Percentiles rank a stretch among this genome's conserved stretches.
Evolutionary conservation across 805 yeast genomes (phyloP).

Genomic region (Candida ulmi): DNA sequence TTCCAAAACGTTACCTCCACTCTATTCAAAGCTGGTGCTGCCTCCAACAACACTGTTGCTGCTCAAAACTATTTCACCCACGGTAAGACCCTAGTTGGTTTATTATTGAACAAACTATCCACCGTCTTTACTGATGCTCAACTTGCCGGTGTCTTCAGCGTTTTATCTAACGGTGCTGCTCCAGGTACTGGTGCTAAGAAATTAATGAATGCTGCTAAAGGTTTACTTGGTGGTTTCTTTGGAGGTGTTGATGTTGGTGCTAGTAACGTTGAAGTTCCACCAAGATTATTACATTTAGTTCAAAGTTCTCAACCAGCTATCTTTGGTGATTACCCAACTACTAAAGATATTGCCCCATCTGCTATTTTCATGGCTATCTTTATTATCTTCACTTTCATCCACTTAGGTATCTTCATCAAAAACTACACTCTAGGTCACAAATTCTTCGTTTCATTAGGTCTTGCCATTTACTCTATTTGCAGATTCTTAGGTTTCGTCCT

Average conservation of each 20-base stretch:
- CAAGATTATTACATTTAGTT: slow-evolving; percentile 13
- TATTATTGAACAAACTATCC: slow-evolving; percentile 14
- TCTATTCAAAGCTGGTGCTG: slow-evolving; percentile 14
- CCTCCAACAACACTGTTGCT: slow-evolving; percentile 4
- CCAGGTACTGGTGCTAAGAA: slow-evolving; percentile 23
- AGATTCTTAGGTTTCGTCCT: slow-evolving; percentile 55
- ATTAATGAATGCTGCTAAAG: slow-evolving; percentile 12
- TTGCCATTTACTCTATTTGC: slow-evolving; percentile 47
- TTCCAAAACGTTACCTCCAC: slow-evolving; percentile 19
- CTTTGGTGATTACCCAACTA: slow-evolving; percentile 59
- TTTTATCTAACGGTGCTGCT: slow-evolving; percentile 22
- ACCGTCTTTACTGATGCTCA: slow-evolving; percentile 18
- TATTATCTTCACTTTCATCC: slow-evolving; percentile 39
- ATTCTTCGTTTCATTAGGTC: slow-evolving; percentile 48
- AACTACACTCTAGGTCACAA: slow-evolving; percentile 53
- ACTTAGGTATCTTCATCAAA: slow-evolving; percentile 37
- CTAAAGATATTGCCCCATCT: slow-evolving; percentile 52
- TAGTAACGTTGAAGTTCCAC: slow-evolving; percentile 8
- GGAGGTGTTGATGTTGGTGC: slow-evolving; percentile 7
- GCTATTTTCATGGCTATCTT: slow-evolving; percentile 53
- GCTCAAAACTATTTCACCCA: slow-evolving; percentile 4
- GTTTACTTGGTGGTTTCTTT: slow-evolving; percentile 15
- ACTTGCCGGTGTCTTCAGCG: slow-evolving; percentile 18
- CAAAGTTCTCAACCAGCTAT: slow-evolving; percentile 38
- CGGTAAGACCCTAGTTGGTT: slow-evolving; percentile 13